Evolutionary conservation across 1,284 basidiomycete species (phyloP), one percentile per base, ranked within the genome.

Genomic region (Fomes fomentarius): DNA sequence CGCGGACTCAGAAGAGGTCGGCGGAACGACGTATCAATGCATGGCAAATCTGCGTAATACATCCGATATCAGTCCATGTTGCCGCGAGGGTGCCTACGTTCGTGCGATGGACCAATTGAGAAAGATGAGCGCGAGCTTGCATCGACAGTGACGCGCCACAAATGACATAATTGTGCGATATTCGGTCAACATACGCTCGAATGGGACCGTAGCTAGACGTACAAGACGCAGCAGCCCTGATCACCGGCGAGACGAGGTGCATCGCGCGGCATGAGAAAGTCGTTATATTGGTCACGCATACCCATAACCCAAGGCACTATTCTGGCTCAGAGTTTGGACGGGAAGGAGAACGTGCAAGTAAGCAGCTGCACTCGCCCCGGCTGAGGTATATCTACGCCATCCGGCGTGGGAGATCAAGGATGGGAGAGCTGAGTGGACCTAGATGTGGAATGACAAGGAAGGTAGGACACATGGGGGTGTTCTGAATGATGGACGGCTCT

Each of bases 21-120:
- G 56, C 51, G 49, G 51, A 61, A 61, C 47, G 51, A 52, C 50
- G 56, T 54, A 57, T 57, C 59, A 60, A 35, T 40, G 42, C 41
- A 21, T 35, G 44, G 37, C 28, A 48, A 52, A 43, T 50, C 43
- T 51, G 48, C 51, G 48, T 52, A 58, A 55, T 56, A 54, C 53
- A 34, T 56, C 59, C 59, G 59, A 57, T 56, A 61, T 58, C 59
- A 61, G 42, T 11, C 52, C 52, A 48, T 33, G 10, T n/a, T 2
- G 24, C 50, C 42, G 57, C 26, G 25, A n/a, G 42, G 33, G 30
- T 49, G 19, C 35, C 15, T 52, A 57, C 52, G 55, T 57, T 53
- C 50, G 55, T 52, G 39, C 55, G 28, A 22, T 38, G 25, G 39
- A 21, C 55, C 52, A 60, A 60, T 60, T 34, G 52, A 38, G 43